Conservation (phyloP, 192 early-diverging fungal genomes). For the Backusella psychrophila region DNA sequence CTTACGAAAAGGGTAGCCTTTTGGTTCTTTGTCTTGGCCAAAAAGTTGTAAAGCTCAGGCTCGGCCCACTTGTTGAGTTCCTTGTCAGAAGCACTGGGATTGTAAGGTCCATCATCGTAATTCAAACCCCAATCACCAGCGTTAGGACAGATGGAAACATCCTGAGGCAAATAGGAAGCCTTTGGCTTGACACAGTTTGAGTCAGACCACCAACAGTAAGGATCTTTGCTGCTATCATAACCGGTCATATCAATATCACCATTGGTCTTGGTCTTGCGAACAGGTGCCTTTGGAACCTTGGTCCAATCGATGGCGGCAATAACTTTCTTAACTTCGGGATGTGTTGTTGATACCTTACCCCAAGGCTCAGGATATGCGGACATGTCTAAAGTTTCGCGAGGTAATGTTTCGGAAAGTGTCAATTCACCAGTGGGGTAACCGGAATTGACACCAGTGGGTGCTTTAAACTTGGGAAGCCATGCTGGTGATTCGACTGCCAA, state of each 20-base stretch:
- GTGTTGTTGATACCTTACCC: slow-evolving; percentile 30
- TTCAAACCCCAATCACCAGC: slow-evolving; percentile 39
- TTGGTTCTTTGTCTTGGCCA: slow-evolving; percentile 22
- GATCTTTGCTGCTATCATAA: slow-evolving; percentile 11
- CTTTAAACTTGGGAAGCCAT: slow-evolving; percentile 22
- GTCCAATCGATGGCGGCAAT: slow-evolving; percentile 43
- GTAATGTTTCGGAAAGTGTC: slow-evolving; percentile 5
- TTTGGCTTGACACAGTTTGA: slow-evolving; percentile 18
- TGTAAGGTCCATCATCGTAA: slow-evolving; percentile 43
- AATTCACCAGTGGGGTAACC: slow-evolving; percentile 21
- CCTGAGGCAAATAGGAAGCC: not conserved
- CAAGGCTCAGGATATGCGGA: slow-evolving; percentile 31
- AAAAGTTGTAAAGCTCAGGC: slow-evolving; percentile 27
- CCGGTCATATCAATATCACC: slow-evolving; percentile 15
- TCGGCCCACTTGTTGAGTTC: slow-evolving; percentile 11
- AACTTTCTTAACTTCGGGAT: slow-evolving; percentile 36
- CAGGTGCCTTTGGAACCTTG: slow-evolving; percentile 34
- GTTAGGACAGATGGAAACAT: slow-evolving; percentile 32
- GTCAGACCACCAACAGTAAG: slow-evolving; percentile 22
- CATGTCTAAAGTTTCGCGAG: slow-evolving; percentile 7
- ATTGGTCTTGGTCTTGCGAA: slow-evolving; percentile 14
- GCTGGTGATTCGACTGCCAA: slow-evolving; percentile 25
- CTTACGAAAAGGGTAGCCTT: slow-evolving; percentile 19
- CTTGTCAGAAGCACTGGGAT: not conserved
- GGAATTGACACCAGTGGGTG: slow-evolving; percentile 10